phyloP scores from a whole-genome alignment of 495 filamentous ascomycete genomes.

The Aspergillus saccharolyticus region DNA sequence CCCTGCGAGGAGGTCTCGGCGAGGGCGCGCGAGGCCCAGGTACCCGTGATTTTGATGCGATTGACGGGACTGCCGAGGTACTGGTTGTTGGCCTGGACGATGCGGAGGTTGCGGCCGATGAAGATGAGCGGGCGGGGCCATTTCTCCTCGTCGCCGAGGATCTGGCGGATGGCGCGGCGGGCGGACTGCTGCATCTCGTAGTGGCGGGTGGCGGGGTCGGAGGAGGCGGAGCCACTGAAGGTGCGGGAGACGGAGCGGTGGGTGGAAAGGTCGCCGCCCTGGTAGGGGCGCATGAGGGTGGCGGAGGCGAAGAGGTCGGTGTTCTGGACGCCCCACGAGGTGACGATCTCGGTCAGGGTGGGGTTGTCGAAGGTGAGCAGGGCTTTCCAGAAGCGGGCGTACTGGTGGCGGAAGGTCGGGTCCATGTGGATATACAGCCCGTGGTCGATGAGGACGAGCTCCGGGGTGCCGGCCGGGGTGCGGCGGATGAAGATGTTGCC shows the following conservation, averaged over 20 bases:
- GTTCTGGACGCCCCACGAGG: conserved; percentile 79
- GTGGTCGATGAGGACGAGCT: conserved; percentile 94
- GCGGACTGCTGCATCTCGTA: conserved; percentile 84
- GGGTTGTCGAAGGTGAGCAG: conserved; percentile 90
- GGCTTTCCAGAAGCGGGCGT: conserved; percentile 88
- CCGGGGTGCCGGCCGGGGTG: conserved; percentile 70
- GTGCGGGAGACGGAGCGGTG: conserved; percentile 57
- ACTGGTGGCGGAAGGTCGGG: conserved; percentile 79
- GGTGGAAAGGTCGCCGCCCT: conserved; percentile 69
- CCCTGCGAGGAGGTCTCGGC: conserved; percentile 59
- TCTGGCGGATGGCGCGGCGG: conserved; percentile 75
- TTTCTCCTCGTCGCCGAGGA: conserved; percentile 83
- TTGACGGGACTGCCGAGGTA: conserved; percentile 92
- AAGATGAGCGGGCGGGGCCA: conserved; percentile 94
- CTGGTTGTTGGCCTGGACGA: conserved; percentile 79
- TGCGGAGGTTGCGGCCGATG: conserved; percentile 90
- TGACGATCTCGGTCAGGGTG: conserved; percentile 64
- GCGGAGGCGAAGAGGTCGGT: conserved; percentile 86
- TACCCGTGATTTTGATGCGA: conserved; percentile 87
- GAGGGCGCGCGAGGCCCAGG: conserved; percentile 78
- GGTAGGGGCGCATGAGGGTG: conserved; percentile 84
- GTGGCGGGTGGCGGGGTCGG: conserved; percentile 49
- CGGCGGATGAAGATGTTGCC: conserved; percentile 96
- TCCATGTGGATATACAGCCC: conserved; percentile 90
- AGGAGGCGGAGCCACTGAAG: too few species aligned